A percentile compares a stretch with the other conserved stretches of the same genome.
phyloP scores from a whole-genome alignment of 2,329 filamentous ascomycete species.

The Penicillium sp. region DNA sequence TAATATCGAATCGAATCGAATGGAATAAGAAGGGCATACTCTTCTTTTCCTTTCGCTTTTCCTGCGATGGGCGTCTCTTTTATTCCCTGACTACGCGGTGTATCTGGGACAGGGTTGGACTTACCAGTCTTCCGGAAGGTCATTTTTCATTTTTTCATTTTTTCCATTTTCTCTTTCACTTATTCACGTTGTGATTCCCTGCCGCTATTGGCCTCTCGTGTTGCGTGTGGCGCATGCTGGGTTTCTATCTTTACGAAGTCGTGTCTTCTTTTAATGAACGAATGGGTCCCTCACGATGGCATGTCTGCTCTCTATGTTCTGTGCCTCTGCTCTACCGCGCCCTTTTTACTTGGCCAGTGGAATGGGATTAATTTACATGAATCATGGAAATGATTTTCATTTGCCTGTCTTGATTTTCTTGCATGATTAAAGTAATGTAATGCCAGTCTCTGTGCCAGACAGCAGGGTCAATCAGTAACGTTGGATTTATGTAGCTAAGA shows the following conservation, averaged over 20 bases:
- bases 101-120: neutral
- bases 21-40: neutral
- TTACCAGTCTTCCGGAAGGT: no score
- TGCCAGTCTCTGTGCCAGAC: no score
- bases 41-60: neutral
- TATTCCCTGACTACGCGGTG: neutral
- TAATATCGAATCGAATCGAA: neutral
- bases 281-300: neutral
- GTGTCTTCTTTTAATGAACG: neutral
- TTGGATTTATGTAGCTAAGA: no score
- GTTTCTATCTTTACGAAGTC: neutral
- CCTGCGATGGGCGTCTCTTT: neutral
- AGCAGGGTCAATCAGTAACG: no score
- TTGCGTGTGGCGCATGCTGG: neutral
- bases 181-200: neutral
- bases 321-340: neutral
- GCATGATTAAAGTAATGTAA: neutral
- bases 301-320: neutral
- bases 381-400: no score
- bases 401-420: no score
- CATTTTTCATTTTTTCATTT: no score
- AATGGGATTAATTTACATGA: neutral
- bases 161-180: neutral
- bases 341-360: neutral
- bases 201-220: neutral